phyloP scores from a whole-genome alignment of 805 yeast species.

The Vanderwaltozyma tropicalis region DNA sequence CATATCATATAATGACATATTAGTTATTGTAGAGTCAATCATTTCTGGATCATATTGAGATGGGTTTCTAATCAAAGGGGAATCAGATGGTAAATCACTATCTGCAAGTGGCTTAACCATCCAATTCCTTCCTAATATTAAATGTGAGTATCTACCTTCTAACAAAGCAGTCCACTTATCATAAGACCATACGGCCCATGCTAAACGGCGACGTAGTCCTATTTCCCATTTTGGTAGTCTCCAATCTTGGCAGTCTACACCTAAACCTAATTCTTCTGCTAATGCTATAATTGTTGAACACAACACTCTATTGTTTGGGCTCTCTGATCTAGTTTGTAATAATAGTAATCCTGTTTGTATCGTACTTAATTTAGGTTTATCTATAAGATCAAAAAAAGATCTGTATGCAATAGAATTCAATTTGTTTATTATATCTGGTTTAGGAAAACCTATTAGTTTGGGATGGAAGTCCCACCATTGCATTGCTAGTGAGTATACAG shows the following conservation, averaged over 20 bases:
- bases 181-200: constrained; percentile 92
- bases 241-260: constrained; percentile 87
- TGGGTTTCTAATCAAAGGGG: constrained; percentile 20
- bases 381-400: constrained; percentile 60
- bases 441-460: constrained; percentile 58
- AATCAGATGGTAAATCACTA: constrained; percentile 69
- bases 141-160: constrained; percentile 79
- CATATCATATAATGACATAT: constrained; percentile 20
- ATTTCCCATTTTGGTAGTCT: constrained; percentile 92
- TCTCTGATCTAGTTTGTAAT: constrained; percentile 45
- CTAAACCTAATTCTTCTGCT: constrained; percentile 84
- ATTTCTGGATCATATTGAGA: neutral
- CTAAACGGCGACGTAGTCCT: constrained; percentile 73
- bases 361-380: constrained; percentile 82
- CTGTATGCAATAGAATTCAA: constrained; percentile 58
- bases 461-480: constrained; percentile 86
- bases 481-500: constrained; percentile 78
- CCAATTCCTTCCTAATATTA: constrained; percentile 68
- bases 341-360: constrained; percentile 82
- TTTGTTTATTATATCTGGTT: constrained; percentile 60
- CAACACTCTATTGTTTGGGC: constrained; percentile 73
- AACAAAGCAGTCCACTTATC: constrained; percentile 83
- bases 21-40: constrained; percentile 6
- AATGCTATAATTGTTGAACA: constrained; percentile 80
- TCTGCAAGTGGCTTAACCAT: constrained; percentile 54